Evolutionary conservation across 1,284 basidiomycete species (phyloP), one percentile per base, ranked within the genome.

Genomic region (Earliella scabrosa): DNA sequence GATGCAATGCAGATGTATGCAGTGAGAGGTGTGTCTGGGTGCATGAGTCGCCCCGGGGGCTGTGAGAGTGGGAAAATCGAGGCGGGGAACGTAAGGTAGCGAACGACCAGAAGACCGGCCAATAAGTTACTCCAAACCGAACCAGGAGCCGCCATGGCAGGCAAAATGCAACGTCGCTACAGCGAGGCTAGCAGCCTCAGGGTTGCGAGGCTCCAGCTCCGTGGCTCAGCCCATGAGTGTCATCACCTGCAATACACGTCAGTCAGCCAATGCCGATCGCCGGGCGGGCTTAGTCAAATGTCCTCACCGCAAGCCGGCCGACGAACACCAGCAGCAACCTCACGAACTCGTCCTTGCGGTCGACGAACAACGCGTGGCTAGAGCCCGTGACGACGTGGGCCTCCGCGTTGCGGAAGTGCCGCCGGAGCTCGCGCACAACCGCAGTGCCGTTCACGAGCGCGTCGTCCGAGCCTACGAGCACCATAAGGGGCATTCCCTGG

Each of bases 351-450:
- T 63, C 63, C 18, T 56, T 50, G 16, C 52, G 34, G 44, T 70
- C 67, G 13, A 65, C 51, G 44, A 64, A 66, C 0, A 65, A 47
- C 10, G 67, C 63, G 50, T 70, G 68, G 29, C 61, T 53, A n/a
- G 58, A 54, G 27, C 54, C 61, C 5, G 64, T 54, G 18, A 70
- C 40, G 44, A 61, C 44, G 43, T 58, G 52, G 21, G 61, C 57
- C 39, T 65, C 62, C 32, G 61, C 21, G 49, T 67, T 61, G 44
- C 45, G 63, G 53, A 64, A 68, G 36, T 63, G 56, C 38, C 59
- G 55, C 29, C 58, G 54, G 48, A 66, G 51, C 56, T 63, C 63
- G 36, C 50, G 49, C 6, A 59, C 57, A 8, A 63, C 45, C 35
- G 48, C 58, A 14, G 52, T 41, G 4, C 59, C 50, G 27, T 56